Base-by-base conservation (phyloP, 176 grass and related monocot species). In the Alloteropsis semialata region DNA sequence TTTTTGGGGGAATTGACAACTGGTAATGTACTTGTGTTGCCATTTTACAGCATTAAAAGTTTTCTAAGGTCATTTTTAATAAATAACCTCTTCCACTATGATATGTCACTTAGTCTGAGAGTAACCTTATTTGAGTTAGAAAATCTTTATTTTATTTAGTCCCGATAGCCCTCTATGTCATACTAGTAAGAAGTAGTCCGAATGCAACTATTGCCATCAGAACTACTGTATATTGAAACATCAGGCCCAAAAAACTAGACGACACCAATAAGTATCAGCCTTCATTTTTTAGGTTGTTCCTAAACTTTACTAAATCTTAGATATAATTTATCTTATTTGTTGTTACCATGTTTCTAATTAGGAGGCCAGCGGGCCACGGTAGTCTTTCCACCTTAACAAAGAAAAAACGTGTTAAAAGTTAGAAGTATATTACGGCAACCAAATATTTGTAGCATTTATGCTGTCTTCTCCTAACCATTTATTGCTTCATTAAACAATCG, bases 1-100 rank as follows among this genome's bases (percentile, higher is more conserved):
- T 43, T 77, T 95, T 92, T 74, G 90, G 93, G 29, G 41, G 90
- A 88, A 92, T 95, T 9, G 93, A 95, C 73, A 86, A 92, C 79
- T 95, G 93, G 93, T 92, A 82, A 76, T 60, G 5, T 50, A 21
- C 75, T 34, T 29, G 60, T 7, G 5, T 37, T 48, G 29, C 53
- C 4, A 12, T 17, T 60, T 16, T 69, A 30, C 15, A 72, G 24
- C 57, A 60, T 32, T 33, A 2, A 50, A 50, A 72, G 16, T 72
- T 72, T 10, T 79, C 11, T 53, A 39, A 59, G 14, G 34, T 18
- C 37, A 37, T 28, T 49, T 49, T 86, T 71, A 0, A 30, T 53
- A 15, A 50, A 87, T 11, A 42, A 65, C 28, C 10, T 28, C 16
- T 64, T 41, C 34, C 28, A 74, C 32, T 7, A 54, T 41, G 17